Evolutionary conservation across 2,329 filamentous ascomycete species (phyloP).

Genomic region (Pestalotiopsis sp.): DNA sequence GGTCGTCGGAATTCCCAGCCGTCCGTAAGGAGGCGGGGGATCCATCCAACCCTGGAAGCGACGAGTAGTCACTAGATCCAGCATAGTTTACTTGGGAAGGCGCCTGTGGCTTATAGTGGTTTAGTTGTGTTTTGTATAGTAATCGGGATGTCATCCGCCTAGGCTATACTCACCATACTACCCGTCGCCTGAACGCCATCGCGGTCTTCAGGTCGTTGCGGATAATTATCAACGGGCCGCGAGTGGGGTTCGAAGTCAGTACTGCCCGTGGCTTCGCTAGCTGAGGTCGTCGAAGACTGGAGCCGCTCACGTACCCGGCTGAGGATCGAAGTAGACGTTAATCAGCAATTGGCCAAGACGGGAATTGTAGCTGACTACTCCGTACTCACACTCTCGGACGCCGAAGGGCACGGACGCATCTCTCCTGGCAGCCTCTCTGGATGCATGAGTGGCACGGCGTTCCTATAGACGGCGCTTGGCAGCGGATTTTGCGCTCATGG

Average conservation of each 20-base stretch:
- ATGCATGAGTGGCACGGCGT: background rate
- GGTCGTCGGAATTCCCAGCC: background rate
- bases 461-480: background rate
- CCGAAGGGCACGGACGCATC: background rate
- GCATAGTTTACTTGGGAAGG: background rate
- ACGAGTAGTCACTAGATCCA: background rate
- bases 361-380: background rate
- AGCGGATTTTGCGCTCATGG: background rate
- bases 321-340: background rate
- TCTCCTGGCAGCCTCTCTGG: background rate
- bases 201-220: no score
- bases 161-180: no score
- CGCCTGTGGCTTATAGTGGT: background rate
- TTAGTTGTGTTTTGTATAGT: background rate
- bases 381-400: background rate
- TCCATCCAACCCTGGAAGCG: background rate
- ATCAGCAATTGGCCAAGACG: background rate
- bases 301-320: background rate
- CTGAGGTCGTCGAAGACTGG: background rate
- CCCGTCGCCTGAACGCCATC: no score
- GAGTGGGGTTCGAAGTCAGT: no score
- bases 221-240: no score
- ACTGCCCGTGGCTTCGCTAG: background rate
- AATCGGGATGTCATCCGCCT: background rate
- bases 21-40: background rate